Percentiles rank a stretch among this genome's conserved stretches.
phyloP scores from a whole-genome alignment of 192 early-diverging fungal genomes.

The Gonapodya sp. region DNA sequence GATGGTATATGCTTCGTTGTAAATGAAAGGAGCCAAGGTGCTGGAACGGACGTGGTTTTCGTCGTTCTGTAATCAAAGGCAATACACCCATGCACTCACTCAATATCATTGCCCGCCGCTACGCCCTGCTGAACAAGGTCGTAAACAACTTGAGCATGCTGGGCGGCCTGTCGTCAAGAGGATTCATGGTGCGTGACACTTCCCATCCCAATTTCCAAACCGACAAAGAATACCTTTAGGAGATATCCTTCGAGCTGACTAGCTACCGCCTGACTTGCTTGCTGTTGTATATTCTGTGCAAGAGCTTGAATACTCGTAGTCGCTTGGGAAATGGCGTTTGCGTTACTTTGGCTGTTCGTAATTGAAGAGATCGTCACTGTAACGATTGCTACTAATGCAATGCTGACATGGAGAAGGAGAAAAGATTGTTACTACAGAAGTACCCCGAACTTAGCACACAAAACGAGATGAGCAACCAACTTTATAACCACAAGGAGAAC shows the following conservation, averaged over 20 bases:
- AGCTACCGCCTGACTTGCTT: neutral
- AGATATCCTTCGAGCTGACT: neutral
- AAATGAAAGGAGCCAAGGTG: neutral
- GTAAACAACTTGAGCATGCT: neutral
- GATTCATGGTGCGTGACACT: too few species aligned
- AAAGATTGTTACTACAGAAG: neutral
- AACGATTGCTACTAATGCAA: neutral
- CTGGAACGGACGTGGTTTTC: neutral
- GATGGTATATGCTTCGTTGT: neutral
- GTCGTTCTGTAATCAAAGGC: neutral
- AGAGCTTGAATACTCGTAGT: neutral
- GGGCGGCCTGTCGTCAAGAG: too few species aligned
- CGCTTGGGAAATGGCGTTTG: neutral
- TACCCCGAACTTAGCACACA: neutral
- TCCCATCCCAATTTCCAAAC: too few species aligned
- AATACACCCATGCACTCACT: neutral
- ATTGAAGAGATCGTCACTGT: neutral
- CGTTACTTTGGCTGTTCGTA: neutral
- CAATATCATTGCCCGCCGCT: neutral
- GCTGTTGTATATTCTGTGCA: neutral
- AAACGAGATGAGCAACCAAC: neutral
- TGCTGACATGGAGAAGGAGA: neutral
- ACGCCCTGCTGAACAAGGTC: neutral
- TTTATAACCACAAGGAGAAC: neutral
- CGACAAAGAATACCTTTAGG: neutral